A percentile compares a stretch with the other conserved stretches of the same genome.
These are phyloP conservation scores for Arthromyces matolae DNA, from an alignment of 768 basidiomycete species.

Conservation along the genomic window DNA sequence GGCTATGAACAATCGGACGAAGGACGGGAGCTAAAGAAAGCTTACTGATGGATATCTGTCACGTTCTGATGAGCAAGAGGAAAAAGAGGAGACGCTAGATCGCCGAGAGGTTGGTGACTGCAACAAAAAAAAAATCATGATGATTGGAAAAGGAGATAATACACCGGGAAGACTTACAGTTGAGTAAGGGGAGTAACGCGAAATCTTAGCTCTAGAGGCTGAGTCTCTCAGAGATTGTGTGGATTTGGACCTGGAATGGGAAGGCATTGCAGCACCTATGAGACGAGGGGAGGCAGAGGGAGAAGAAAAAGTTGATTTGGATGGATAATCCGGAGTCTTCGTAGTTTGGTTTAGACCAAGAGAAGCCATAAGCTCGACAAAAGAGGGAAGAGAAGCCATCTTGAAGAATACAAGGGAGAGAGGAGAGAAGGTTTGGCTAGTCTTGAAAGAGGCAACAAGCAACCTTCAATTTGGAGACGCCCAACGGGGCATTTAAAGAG, in stretches of 20 bases:
- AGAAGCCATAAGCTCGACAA: slow-evolving; percentile 83
- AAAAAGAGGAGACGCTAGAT: slow-evolving; percentile 44
- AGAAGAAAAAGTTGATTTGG: slow-evolving; percentile 41
- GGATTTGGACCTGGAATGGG: slow-evolving; percentile 39
- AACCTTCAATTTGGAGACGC: slow-evolving; percentile 29
- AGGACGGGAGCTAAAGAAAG: slow-evolving; percentile 1
- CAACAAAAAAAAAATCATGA: not conserved
- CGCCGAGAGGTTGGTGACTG: slow-evolving; percentile 43
- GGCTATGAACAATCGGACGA: too few relatives aligned
- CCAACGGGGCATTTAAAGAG: slow-evolving; percentile 36
- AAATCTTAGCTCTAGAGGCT: slow-evolving; percentile 31
- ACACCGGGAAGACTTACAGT: slow-evolving; percentile 30
- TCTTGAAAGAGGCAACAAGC: slow-evolving; percentile 24
- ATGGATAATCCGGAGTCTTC: slow-evolving; percentile 31
- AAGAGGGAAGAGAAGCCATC: slow-evolving; percentile 80
- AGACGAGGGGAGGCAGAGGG: slow-evolving; percentile 38
- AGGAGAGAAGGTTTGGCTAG: slow-evolving; percentile 24
- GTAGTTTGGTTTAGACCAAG: slow-evolving; percentile 59
- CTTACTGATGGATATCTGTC: slow-evolving; percentile 29
- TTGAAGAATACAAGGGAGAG: slow-evolving; percentile 29
- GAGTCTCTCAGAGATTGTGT: slow-evolving; percentile 42
- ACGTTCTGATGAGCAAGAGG: slow-evolving; percentile 35
- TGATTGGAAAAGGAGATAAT: slow-evolving; percentile 1
- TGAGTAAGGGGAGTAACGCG: slow-evolving; percentile 51
- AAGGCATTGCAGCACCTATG: slow-evolving; percentile 28